phyloP scores from a whole-genome alignment of 164 flowering plant species.

The Tetrastigma voinierianum region DNA sequence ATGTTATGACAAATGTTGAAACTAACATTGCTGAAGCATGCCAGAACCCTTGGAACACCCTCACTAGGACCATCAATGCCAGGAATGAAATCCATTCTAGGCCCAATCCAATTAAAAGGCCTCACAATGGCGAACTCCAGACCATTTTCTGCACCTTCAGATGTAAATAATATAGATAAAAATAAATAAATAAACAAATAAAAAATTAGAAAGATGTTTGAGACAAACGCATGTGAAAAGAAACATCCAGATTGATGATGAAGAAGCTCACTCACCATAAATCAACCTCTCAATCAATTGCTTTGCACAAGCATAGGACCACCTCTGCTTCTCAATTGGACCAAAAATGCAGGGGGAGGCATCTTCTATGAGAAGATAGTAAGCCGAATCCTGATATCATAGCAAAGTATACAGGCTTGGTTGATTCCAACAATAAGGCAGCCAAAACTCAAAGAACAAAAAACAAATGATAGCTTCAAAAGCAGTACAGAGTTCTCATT shows the following conservation, averaged over 20 bases:
- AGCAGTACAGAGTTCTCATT: neutral
- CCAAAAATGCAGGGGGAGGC: constrained; percentile 85
- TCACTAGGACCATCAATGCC: constrained; percentile 93
- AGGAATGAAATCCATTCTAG: constrained; percentile 88
- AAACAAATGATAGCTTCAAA: neutral
- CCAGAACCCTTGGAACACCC: constrained; percentile 86
- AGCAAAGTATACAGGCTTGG: constrained; percentile 9
- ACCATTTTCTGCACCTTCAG: constrained; percentile 81
- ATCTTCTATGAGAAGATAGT: constrained; percentile 71
- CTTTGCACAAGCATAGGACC: constrained; percentile 97
- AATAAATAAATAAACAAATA: neutral
- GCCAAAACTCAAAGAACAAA: neutral
- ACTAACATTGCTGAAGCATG: constrained; percentile 88
- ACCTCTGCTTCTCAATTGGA: constrained; percentile 82
- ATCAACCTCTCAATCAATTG: constrained; percentile 87
- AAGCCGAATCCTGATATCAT: constrained; percentile 59
- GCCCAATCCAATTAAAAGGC: constrained; percentile 94
- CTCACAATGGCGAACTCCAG: constrained; percentile 81
- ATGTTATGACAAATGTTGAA: neutral
- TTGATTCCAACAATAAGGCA: neutral
- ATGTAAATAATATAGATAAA: constrained; percentile 35
- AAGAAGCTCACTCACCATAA: constrained; percentile 47
- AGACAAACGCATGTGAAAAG: neutral
- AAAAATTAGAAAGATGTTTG: neutral
- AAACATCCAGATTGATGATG: neutral